A percentile compares a stretch with the other conserved stretches of the same genome.
Evolutionary conservation across 441 rosid species (phyloP).

Genomic region (Euphorbia celastroides): DNA sequence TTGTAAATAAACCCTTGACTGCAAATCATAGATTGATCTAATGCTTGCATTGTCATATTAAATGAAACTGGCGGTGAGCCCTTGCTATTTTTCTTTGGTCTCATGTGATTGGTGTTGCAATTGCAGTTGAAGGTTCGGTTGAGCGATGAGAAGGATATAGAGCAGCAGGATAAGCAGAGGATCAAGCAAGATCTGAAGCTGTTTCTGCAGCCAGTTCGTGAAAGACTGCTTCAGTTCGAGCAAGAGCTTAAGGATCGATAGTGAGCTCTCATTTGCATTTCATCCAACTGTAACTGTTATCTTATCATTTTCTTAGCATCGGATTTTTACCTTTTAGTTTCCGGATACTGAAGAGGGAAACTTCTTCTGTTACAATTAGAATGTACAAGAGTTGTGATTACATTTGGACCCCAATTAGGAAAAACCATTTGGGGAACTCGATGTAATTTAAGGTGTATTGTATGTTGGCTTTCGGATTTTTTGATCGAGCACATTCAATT

Average conservation of each 20-base stretch:
- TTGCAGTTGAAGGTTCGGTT: slow-evolving; percentile 60
- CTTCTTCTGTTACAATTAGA: slow-evolving; percentile 2
- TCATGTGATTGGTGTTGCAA: not conserved
- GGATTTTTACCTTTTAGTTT: not conserved
- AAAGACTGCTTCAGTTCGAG: slow-evolving; percentile 70
- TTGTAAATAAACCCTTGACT: no score
- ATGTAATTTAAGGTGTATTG: not conserved
- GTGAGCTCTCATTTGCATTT: not conserved
- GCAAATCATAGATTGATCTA: no score
- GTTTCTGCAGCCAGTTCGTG: slow-evolving; percentile 71
- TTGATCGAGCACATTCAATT: no score
- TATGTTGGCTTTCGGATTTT: not conserved
- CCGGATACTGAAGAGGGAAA: slow-evolving; percentile 7
- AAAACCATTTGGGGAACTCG: not conserved
- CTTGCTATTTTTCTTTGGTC: no score
- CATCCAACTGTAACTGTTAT: slow-evolving; percentile 13
- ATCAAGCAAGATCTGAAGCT: slow-evolving; percentile 56
- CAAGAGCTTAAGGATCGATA: slow-evolving; percentile 80
- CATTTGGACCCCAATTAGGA: not conserved
- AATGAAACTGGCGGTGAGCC: no score
- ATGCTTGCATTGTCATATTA: no score
- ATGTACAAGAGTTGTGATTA: not conserved
- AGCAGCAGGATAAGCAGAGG: slow-evolving; percentile 47
- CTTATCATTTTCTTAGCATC: slow-evolving; percentile 9
- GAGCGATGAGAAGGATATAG: slow-evolving; percentile 57